phyloP scores from a whole-genome alignment of 768 basidiomycete genomes.

The Harrya chromipes region DNA sequence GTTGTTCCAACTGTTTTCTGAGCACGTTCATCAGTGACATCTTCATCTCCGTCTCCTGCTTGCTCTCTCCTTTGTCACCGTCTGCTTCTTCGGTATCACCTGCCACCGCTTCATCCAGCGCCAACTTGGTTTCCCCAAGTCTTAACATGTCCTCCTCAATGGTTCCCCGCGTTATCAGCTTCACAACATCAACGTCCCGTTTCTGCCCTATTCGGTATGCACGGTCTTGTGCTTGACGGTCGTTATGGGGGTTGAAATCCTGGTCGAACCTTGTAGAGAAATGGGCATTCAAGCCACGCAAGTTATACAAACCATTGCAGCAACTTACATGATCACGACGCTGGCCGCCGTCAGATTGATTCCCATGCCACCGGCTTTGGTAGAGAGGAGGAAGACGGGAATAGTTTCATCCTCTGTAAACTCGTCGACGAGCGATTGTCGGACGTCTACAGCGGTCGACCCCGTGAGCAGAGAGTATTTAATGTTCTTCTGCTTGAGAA shows the following conservation, averaged over 20 bases:
- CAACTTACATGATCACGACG: constrained; percentile 82
- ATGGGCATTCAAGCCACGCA: background rate
- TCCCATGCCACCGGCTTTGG: constrained; percentile 93
- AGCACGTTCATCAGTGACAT: constrained; percentile 82
- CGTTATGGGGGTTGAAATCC: constrained; percentile 98
- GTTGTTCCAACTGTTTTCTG: constrained; percentile 74
- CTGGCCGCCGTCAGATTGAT: constrained; percentile 96
- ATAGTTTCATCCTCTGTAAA: constrained; percentile 85
- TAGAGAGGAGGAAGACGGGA: constrained; percentile 85
- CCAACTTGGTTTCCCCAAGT: constrained; percentile 86
- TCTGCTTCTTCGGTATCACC: constrained; percentile 61
- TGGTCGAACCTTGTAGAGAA: constrained; percentile 78
- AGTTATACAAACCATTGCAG: background rate
- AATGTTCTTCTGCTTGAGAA: constrained; percentile 68
- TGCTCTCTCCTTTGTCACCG: constrained; percentile 55
- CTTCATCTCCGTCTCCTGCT: constrained; percentile 79
- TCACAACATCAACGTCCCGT: constrained; percentile 90
- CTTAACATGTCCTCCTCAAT: constrained; percentile 97
- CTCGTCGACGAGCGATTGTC: constrained; percentile 92
- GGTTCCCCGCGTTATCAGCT: constrained; percentile 85
- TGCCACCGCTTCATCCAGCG: constrained; percentile 91
- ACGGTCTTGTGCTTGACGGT: constrained; percentile 95
- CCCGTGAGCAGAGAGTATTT: constrained; percentile 87
- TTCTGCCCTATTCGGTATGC: constrained; percentile 97
- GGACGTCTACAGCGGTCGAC: constrained; percentile 88